A percentile compares a stretch with the other conserved stretches of the same genome.
These are phyloP conservation scores for Coriolopsis trogii DNA, from an alignment of 1,284 basidiomycete genomes.

Conservation along the genomic window DNA sequence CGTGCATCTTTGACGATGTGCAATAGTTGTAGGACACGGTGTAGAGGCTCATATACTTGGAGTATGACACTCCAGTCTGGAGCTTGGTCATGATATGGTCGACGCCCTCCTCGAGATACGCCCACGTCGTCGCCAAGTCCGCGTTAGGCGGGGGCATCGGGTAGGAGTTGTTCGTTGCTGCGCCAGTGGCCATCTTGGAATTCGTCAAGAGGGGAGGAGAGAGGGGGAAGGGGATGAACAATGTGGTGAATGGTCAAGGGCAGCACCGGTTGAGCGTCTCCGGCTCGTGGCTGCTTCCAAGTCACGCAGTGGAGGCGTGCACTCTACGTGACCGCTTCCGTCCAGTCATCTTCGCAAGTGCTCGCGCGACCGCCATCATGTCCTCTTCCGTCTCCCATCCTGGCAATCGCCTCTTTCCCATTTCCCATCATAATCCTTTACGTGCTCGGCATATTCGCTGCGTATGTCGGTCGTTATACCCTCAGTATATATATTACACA, in stretches of 20 bases:
- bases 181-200: conserved; percentile 28
- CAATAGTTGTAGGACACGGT: conserved; percentile 97
- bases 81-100: conserved; percentile 93
- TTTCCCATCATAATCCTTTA: too few species aligned
- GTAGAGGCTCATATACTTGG: conserved; percentile 92
- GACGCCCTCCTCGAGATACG: conserved; percentile 86
- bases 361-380: conserved; percentile 8
- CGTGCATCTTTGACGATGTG: conserved; percentile 86
- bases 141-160: conserved; percentile 67
- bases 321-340: neutral
- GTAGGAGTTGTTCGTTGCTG: conserved; percentile 24
- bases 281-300: conserved; percentile 19
- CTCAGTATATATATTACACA: too few species aligned
- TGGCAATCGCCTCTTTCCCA: too few species aligned
- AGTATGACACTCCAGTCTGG: conserved; percentile 87
- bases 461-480: too few species aligned
- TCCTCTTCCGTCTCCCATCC: too few species aligned
- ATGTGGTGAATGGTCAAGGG: conserved; percentile 24
- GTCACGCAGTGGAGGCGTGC: conserved; percentile 17
- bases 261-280: conserved; percentile 21
- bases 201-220: conserved; percentile 1
- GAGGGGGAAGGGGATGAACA: conserved; percentile 5
- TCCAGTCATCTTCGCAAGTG: neutral
- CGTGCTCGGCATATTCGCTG: too few species aligned
- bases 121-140: conserved; percentile 87